phyloP scores from a whole-genome alignment of 352 stramenopile species.

The Globisporangium radiosum region DNA sequence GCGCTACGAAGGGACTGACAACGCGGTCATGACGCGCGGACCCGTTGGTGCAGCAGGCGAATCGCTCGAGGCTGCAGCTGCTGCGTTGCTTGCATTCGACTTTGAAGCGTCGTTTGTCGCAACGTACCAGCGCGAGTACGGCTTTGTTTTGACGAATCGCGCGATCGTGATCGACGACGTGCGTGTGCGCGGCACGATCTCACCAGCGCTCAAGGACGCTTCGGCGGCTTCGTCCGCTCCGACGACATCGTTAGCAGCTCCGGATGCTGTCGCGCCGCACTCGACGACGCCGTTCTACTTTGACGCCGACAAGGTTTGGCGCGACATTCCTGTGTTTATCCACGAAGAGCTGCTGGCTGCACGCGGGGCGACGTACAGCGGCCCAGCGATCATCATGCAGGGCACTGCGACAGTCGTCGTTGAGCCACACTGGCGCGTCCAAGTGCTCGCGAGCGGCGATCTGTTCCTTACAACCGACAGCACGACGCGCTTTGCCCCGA shows the following conservation, averaged over 20 bases:
- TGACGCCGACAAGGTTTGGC: conserved; percentile 67
- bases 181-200: conserved; percentile 93
- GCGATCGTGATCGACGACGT: conserved; percentile 96
- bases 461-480: conserved; percentile 84
- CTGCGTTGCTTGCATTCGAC: conserved; percentile 62
- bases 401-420: conserved; percentile 97
- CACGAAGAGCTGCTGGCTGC: conserved; percentile 85
- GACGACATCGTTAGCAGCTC: too few relatives aligned
- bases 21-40: conserved; percentile 93
- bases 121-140: conserved; percentile 96
- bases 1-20: conserved; percentile 98
- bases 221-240: background rate
- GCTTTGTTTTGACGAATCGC: conserved; percentile 94
- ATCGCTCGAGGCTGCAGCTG: conserved; percentile 19
- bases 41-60: conserved; percentile 38
- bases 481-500: conserved; percentile 4
- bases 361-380: conserved; percentile 55
- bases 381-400: conserved; percentile 97
- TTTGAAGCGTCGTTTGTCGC: conserved; percentile 85
- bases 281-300: conserved; percentile 79
- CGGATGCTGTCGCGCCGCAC: conserved; percentile 20
- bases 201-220: conserved; percentile 52
- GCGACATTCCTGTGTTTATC: conserved; percentile 91
- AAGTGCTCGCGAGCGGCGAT: conserved; percentile 93
- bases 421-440: conserved; percentile 92